A percentile compares a stretch with the other conserved stretches of the same genome.
Conservation (phyloP, 257 asterid genomes). For the Dorcoceras hygrometricum region DNA sequence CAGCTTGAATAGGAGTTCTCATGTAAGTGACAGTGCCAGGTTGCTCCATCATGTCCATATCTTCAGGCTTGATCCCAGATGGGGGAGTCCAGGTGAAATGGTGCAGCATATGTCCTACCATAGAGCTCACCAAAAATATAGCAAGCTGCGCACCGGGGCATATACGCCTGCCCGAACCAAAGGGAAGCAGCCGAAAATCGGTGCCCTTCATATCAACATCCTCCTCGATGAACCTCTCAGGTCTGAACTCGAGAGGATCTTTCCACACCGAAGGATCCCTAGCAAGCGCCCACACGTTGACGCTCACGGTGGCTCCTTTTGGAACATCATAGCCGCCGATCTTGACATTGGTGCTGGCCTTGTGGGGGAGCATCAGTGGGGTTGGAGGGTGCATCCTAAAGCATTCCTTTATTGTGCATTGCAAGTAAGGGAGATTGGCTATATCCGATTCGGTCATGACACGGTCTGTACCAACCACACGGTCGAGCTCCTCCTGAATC, state of each 20-base stretch:
- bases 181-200: constrained; percentile 67
- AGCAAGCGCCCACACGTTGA: constrained; percentile 78
- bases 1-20: constrained; percentile 58
- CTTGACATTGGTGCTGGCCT: constrained; percentile 57
- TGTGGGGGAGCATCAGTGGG: constrained; percentile 79
- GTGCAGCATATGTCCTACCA: constrained; percentile 75
- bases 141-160: constrained; percentile 87
- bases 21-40: constrained; percentile 83
- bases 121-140: constrained; percentile 52
- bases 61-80: constrained; percentile 48
- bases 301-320: constrained; percentile 67
- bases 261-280: constrained; percentile 76
- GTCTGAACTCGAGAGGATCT: constrained; percentile 65
- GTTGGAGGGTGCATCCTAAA: constrained; percentile 79
- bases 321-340: constrained; percentile 78
- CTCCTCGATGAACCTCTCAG: constrained; percentile 72
- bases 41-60: constrained; percentile 75
- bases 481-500: constrained; percentile 72
- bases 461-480: constrained; percentile 51
- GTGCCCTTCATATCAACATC: constrained; percentile 86
- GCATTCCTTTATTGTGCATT: constrained; percentile 63
- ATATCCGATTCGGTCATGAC: constrained; percentile 63
- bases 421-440: constrained; percentile 63
- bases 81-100: constrained; percentile 59
- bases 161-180: constrained; percentile 77